Base-by-base conservation (phyloP, 148 eudicot species). In the Heliamphora exappendiculata region DNA sequence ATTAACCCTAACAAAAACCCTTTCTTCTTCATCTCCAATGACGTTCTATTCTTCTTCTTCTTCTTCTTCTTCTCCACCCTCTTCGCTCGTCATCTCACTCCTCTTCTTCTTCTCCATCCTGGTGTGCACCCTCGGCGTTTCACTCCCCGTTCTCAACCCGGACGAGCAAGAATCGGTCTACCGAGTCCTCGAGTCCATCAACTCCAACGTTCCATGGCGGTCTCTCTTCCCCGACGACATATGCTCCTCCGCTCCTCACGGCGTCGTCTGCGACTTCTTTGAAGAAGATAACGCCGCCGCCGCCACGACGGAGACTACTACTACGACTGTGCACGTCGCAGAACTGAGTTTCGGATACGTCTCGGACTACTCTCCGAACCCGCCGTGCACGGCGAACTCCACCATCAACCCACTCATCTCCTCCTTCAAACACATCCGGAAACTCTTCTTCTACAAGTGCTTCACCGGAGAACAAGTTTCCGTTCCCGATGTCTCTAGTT, bases 391-490 rank as follows among this genome's bases (percentile, higher is more conserved):
- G 16, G 22, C 81, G 0, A 77, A 75, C 39, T 82, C 96, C 51
- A 71, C 86, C 4, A 74, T 93, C 19, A 53, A 75, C 77, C 14
- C 88, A 1, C 17, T 85, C 33, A 73, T 86, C 67, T 57, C 80
- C 22, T 75, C 89, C 17, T 75, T 93, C 51, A 49, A 82, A n/a
- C 82, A 81, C 82, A 90, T 93, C 69, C 80, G 80, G 1, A 93
- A 90, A 58, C 85, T 93, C 74, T 83, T 93, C 78, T 91, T 93
- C 86, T 91, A 91, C 84, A 83, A 87, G 37, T 93, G 98, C 75
- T 93, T 91, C 82, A 85, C 88, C 2, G 24, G 36, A 2, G 54
- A 26, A 17, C 66, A 81, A 29, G 89, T 85, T 67, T 28, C 58
- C 0, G 36, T 93, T 9, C 89, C 90, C 0, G 71, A 67, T 31